Evolutionary conservation across 805 yeast species (phyloP).

Genomic region (Starmerella cellae): DNA sequence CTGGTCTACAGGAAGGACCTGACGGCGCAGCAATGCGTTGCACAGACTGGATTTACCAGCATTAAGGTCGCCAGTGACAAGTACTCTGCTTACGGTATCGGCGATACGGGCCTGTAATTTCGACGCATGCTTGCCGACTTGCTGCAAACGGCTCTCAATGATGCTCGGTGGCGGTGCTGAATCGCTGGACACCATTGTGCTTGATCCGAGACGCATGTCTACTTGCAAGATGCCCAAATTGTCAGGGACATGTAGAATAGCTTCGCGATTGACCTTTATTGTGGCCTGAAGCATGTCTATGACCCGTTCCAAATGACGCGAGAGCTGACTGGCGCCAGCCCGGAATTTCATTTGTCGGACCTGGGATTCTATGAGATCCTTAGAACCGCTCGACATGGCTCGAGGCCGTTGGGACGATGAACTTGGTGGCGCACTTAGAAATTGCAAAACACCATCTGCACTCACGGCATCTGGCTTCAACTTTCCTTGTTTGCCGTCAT

Average conservation of each 20-base stretch:
- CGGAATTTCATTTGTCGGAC: constrained; percentile 66
- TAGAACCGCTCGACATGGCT: constrained; percentile 23
- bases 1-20: constrained; percentile 84
- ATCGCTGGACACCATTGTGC: constrained; percentile 43
- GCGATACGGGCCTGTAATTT: constrained; percentile 72
- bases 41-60: constrained; percentile 95
- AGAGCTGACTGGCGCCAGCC: constrained; percentile 52
- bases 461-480: constrained; percentile 23
- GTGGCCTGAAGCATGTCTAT: constrained; percentile 23
- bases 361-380: constrained; percentile 37
- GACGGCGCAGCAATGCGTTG: constrained; percentile 68
- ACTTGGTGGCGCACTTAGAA: constrained; percentile 5
- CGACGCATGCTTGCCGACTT: constrained; percentile 51
- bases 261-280: constrained; percentile 14
- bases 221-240: constrained; percentile 50
- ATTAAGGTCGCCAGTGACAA: constrained; percentile 92
- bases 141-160: constrained; percentile 52
- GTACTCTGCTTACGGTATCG: constrained; percentile 83
- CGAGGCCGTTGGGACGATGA: constrained; percentile 16
- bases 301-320: constrained; percentile 31
- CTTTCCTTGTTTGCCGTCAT: too few relatives aligned
- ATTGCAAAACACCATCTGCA: constrained; percentile 19
- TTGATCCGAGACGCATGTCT: constrained; percentile 43
- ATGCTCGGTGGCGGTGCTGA: constrained; percentile 49
- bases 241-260: constrained; percentile 5